These are phyloP conservation scores for Mycena venus DNA, from an alignment of 768 basidiomycete genomes.

Conservation along the genomic window DNA sequence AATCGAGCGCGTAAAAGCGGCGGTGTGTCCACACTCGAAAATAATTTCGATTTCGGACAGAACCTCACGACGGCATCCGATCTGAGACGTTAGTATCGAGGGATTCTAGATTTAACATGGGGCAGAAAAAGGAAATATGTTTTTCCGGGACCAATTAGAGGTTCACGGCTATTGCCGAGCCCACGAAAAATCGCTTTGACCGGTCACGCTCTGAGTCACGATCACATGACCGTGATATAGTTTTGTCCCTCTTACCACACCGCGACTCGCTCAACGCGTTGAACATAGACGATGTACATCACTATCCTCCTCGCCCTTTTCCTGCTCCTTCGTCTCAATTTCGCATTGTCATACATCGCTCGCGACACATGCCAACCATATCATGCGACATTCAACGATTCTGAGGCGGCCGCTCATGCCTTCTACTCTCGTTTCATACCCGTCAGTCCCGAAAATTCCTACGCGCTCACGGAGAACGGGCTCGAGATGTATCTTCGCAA, in stretches of 20 bases:
- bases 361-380: slow-evolving; percentile 2
- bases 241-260: not conserved
- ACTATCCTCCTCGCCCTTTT: not conserved
- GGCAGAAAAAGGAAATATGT: too few relatives aligned
- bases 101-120: too few relatives aligned
- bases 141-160: not conserved
- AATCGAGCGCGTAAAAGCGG: too few relatives aligned
- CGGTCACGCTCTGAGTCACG: not conserved
- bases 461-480: slow-evolving; percentile 37
- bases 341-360: not conserved
- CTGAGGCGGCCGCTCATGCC: not conserved
- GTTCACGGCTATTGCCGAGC: not conserved
- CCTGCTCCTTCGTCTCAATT: not conserved
- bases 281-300: slow-evolving; percentile 6
- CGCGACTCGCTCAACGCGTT: not conserved
- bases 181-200: slow-evolving; percentile 19
- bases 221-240: not conserved
- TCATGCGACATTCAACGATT: not conserved
- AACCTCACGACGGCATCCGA: too few relatives aligned
- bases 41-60: too few relatives aligned
- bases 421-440: slow-evolving; percentile 14
- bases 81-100: too few relatives aligned
- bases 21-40: too few relatives aligned
- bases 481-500: slow-evolving; percentile 46
- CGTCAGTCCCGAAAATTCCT: slow-evolving; percentile 37